Conservation (phyloP, 2,329 filamentous ascomycete species). For the Arthrobotrys conoides region DNA sequence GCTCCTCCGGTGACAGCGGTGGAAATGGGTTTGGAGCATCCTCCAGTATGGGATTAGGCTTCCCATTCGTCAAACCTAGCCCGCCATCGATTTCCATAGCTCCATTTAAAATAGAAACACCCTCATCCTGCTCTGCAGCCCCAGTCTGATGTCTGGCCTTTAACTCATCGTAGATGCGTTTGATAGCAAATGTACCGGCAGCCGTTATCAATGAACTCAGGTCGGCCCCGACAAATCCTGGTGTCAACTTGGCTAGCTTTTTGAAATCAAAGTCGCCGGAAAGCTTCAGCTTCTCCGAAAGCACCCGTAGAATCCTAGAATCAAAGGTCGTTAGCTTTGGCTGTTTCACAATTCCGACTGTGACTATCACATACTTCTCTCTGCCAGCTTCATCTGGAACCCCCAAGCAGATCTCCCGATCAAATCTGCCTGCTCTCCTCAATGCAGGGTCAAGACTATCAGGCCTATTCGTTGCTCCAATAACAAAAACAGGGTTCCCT, state of each 20-base stretch:
- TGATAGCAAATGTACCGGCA: slow-evolving; percentile 76
- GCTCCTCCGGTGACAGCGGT: slow-evolving; percentile 59
- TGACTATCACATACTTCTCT: slow-evolving; percentile 69
- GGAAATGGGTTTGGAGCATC: slow-evolving; percentile 39
- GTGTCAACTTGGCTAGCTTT: slow-evolving; percentile 83
- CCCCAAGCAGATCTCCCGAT: slow-evolving; percentile 86
- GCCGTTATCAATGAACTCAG: slow-evolving; percentile 79
- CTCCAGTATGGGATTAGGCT: slow-evolving; percentile 13
- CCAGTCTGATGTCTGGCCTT: slow-evolving; percentile 69
- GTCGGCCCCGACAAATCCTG: slow-evolving; percentile 94
- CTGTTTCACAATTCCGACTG: not conserved
- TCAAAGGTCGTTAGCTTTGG: slow-evolving; percentile 5
- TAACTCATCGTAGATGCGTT: slow-evolving; percentile 72
- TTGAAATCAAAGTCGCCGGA: slow-evolving; percentile 80
- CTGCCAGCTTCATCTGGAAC: slow-evolving; percentile 85
- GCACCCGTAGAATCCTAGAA: slow-evolving; percentile 76
- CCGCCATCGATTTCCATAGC: slow-evolving; percentile 64
- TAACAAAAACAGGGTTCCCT: slow-evolving; percentile 84
- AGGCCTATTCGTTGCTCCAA: slow-evolving; percentile 90
- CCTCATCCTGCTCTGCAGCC: slow-evolving; percentile 45
- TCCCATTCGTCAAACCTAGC: slow-evolving; percentile 14
- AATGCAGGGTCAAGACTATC: slow-evolving; percentile 87
- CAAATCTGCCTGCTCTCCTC: slow-evolving; percentile 81
- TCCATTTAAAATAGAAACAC: slow-evolving; percentile 46
- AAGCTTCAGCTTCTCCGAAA: slow-evolving; percentile 77